These are phyloP conservation scores for Tilletia walkeri DNA, from an alignment of 1,284 basidiomycete species.

Conservation along the genomic window DNA sequence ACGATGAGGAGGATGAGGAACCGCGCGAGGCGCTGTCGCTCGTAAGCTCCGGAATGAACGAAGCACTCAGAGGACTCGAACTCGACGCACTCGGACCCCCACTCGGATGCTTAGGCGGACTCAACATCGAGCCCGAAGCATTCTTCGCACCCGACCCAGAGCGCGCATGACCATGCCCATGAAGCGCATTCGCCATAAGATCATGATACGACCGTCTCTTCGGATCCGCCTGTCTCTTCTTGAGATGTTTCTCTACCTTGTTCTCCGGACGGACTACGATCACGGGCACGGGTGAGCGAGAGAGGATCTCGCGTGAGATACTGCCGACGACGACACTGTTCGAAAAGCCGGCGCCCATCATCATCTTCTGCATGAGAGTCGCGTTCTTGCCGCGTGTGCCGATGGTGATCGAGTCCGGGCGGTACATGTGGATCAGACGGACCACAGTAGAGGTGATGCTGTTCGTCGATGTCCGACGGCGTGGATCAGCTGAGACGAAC, in stretches of 20 bases:
- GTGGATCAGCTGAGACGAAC: slow-evolving; percentile 72
- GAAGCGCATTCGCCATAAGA: slow-evolving; percentile 28
- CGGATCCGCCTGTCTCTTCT: slow-evolving; percentile 51
- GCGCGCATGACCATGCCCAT: not conserved
- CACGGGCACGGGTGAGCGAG: slow-evolving; percentile 52
- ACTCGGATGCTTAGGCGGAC: no score
- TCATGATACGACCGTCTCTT: slow-evolving; percentile 51
- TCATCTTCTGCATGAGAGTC: slow-evolving; percentile 51
- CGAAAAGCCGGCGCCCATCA: slow-evolving; percentile 33
- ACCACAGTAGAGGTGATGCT: slow-evolving; percentile 78
- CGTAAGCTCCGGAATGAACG: not conserved
- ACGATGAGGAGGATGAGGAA: not conserved
- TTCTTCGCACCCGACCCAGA: no score
- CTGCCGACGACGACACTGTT: slow-evolving; percentile 16
- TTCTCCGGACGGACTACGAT: slow-evolving; percentile 54
- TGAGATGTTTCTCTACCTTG: slow-evolving; percentile 52
- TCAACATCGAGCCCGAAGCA: no score
- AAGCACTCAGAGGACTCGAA: not conserved
- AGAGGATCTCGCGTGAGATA: slow-evolving; percentile 39
- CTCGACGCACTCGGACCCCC: not conserved
- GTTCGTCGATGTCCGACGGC: not conserved
- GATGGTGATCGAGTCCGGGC: slow-evolving; percentile 89
- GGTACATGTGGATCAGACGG: slow-evolving; percentile 80
- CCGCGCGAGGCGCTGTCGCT: not conserved
- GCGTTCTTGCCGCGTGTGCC: slow-evolving; percentile 72